phyloP scores from a whole-genome alignment of 257 asterid genomes.

The Buddleja alternifolia region DNA sequence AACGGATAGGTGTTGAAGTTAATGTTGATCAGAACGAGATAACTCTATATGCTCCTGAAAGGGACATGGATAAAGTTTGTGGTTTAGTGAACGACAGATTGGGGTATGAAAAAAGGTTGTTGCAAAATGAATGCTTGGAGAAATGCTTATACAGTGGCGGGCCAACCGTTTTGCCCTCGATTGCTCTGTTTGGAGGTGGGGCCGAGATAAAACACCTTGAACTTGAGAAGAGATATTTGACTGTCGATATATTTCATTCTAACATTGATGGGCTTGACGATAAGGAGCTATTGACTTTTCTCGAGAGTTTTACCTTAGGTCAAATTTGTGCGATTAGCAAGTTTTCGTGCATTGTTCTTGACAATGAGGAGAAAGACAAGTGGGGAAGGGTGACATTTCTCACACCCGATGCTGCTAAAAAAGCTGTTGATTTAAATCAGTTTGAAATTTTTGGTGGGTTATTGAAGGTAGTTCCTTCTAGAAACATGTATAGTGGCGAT shows the following conservation, averaged over 20 bases:
- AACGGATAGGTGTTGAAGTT: constrained; percentile 68
- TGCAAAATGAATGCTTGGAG: constrained; percentile 78
- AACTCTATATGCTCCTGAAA: constrained; percentile 61
- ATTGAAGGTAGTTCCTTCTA: constrained; percentile 62
- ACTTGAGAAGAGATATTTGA: constrained; percentile 75
- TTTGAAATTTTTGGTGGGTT: constrained; percentile 55
- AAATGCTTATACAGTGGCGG: constrained; percentile 69
- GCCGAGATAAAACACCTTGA: constrained; percentile 89
- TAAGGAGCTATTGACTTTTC: constrained; percentile 62
- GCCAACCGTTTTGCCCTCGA: constrained; percentile 50
- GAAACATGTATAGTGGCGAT: constrained; percentile 48
- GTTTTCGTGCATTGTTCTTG: constrained; percentile 43
- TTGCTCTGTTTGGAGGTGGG: constrained; percentile 94
- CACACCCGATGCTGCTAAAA: constrained; percentile 79
- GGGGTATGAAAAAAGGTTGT: constrained; percentile 61
- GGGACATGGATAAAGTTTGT: constrained; percentile 63
- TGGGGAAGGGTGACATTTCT: constrained; percentile 93
- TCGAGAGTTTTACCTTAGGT: constrained; percentile 64
- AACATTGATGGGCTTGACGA: constrained; percentile 50
- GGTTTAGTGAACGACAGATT: constrained; percentile 50
- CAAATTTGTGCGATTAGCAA: constrained; percentile 60
- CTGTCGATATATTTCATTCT: constrained; percentile 73
- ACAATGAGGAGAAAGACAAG: constrained; percentile 55
- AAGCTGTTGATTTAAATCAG: constrained; percentile 49
- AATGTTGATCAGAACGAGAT: constrained; percentile 69